Percentiles rank a stretch among this genome's conserved stretches.
Evolutionary conservation across 441 rosid genomes (phyloP).

Genomic region (Erodium chrysanthum): DNA sequence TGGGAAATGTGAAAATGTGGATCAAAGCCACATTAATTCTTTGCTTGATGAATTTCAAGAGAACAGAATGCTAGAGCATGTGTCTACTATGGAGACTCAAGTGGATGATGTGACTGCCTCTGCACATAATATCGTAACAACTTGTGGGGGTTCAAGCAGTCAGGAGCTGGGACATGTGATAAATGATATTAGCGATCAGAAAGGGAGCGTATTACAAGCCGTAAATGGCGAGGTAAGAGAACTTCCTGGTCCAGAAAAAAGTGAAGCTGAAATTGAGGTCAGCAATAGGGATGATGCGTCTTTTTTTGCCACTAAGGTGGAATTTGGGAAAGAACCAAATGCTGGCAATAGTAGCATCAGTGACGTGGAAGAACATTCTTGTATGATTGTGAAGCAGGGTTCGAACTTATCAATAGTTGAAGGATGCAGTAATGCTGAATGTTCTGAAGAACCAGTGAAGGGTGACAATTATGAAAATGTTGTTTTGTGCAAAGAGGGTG

Average conservation of each 20-base stretch:
- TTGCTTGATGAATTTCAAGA: conserved; percentile 26
- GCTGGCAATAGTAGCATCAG: conserved; percentile 16
- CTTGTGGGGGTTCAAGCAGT: conserved; percentile 25
- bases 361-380: conserved; percentile 27
- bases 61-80: conserved; percentile 27
- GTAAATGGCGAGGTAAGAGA: conserved; percentile 16
- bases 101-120: conserved; percentile 21
- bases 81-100: conserved; percentile 31
- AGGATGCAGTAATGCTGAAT: conserved; percentile 24
- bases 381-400: conserved; percentile 23
- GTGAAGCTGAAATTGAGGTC: conserved; percentile 23
- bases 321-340: conserved; percentile 27
- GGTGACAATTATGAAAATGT: conserved; percentile 22
- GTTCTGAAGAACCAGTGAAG: conserved; percentile 17
- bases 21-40: conserved; percentile 25
- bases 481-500: conserved; percentile 16
- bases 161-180: conserved; percentile 26
- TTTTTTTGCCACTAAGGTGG: conserved; percentile 19
- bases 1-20: conserved; percentile 17
- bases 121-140: conserved; percentile 20
- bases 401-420: conserved; percentile 28
- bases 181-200: conserved; percentile 23
- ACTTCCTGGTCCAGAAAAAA: conserved; percentile 19
- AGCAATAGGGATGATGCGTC: conserved; percentile 21
- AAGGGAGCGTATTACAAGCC: conserved; percentile 22